These are phyloP conservation scores for Plantago rigida DNA, from an alignment of 305 asterid genomes.

Conservation along the genomic window DNA sequence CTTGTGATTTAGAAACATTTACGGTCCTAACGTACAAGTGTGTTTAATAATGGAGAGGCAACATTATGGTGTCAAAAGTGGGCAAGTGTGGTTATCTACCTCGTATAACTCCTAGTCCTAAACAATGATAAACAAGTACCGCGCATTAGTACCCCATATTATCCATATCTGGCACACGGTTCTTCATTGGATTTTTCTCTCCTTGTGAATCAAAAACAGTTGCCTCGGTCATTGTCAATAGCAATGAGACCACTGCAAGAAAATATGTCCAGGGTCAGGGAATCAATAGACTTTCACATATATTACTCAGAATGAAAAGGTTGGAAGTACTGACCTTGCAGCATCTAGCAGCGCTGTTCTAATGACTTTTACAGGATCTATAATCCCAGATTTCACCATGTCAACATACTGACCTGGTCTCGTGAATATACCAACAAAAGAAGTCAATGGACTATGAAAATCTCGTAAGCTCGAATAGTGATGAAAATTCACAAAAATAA, in stretches of 20 bases:
- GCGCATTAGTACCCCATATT: conserved; percentile 34
- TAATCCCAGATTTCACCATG: conserved; percentile 78
- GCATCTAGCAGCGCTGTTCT: conserved; percentile 76
- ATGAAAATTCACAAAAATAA: no score
- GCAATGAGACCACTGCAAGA: conserved; percentile 53
- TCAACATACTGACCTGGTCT: conserved; percentile 52
- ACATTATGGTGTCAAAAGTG: no score
- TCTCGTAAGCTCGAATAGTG: no score
- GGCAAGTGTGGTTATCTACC: no score
- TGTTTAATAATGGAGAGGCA: no score
- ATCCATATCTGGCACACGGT: conserved; percentile 53
- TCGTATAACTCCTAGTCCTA: no score
- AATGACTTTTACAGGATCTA: conserved; percentile 73
- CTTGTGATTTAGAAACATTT: no score
- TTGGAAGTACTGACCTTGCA: conserved; percentile 45
- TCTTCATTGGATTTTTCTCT: conserved; percentile 46
- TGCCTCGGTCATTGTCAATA: conserved; percentile 74
- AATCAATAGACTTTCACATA: not conserved
- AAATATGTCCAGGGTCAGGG: conserved; percentile 13
- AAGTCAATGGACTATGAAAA: no score
- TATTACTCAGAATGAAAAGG: not conserved
- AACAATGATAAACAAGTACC: no score
- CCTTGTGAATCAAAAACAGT: conserved; percentile 48
- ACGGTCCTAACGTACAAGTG: no score
- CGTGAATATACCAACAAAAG: conserved; percentile 6